Base-by-base conservation (phyloP, 805 yeast genomes). In the Metschnikowia koreensis region DNA sequence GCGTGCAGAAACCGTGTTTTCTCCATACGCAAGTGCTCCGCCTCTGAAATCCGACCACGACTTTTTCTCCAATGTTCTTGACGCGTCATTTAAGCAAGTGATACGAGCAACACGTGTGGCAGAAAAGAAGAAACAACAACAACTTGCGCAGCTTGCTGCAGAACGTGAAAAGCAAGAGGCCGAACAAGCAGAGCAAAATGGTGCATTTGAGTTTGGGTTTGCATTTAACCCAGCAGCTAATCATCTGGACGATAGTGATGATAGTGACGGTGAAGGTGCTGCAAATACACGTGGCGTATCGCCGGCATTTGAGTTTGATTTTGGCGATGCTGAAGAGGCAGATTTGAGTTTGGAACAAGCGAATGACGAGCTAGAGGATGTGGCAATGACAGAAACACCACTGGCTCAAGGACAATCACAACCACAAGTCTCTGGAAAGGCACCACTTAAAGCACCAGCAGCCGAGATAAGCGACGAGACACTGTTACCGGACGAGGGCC, bases 1-100 rank as follows among this genome's bases (percentile, higher is more conserved):
- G 59, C 58, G 67, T 41, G 78, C 79, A 1, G 80, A 75, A 50
- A 57, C 57, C 40, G 61, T 63, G 38, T 71, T 60, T 48, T 71
- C 77, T 4, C 75, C 77, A 1, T 74, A 70, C 51, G 74, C 76
- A 13, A 43, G 50, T 1, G 36, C 52, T 3, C 47, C 53, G 11
- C 57, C 66, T 6, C 62, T 71, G 0, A 47, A 51, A 2, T 69
- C 64, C 15, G 62, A 66, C 17, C 54, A 55, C 13, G 34, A 53
- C n/a, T 55, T 55, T 40, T 73, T 66, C 54, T 54, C 60, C 15
- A 51, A 46, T 1, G 46, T 60, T 2, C 50, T 73, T 15, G 55
- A 62, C 9, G 57, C 60, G 6, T 71, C 68, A 39, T 73, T 74
- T 58, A 66, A 62, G 42, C 51, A 54, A 11, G 75, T 68, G 10